Evolutionary conservation across 108 stramenopile species (phyloP).

Genomic region (Skeletonema tropicum): DNA sequence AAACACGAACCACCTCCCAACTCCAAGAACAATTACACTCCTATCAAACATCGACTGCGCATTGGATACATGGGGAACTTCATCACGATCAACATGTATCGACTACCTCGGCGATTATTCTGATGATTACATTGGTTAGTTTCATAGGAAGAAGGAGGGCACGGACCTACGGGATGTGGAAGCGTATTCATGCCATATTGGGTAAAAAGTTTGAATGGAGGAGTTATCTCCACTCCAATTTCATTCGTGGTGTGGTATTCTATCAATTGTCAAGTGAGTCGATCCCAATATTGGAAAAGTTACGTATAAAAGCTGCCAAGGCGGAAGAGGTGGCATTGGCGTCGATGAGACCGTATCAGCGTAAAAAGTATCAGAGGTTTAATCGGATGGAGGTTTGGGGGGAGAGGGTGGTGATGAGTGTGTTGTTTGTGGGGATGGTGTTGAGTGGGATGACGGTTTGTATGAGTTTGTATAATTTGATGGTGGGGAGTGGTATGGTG

Average conservation of each 20-base stretch:
- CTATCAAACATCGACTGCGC: neutral
- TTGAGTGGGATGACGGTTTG: constrained; percentile 22
- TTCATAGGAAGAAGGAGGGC: neutral
- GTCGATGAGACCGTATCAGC: constrained; percentile 38
- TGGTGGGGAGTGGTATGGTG: neutral
- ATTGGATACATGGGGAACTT: constrained; percentile 38
- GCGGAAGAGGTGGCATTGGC: constrained; percentile 41
- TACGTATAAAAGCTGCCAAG: constrained; percentile 22
- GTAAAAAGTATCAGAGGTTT: constrained; percentile 30
- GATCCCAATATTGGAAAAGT: constrained; percentile 16
- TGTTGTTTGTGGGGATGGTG: constrained; percentile 25
- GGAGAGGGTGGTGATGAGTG: constrained; percentile 10
- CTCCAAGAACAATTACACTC: neutral
- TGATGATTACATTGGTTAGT: neutral
- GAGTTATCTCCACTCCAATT: constrained; percentile 17
- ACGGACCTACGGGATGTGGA: neutral
- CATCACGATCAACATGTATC: constrained; percentile 26
- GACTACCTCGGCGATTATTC: neutral
- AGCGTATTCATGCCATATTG: constrained; percentile 29
- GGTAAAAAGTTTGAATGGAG: constrained; percentile 23
- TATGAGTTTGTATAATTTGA: constrained; percentile 23
- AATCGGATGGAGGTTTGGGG: neutral
- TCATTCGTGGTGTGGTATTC: constrained; percentile 8
- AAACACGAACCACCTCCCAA: constrained; percentile 16
- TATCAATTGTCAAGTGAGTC: constrained; percentile 4